Percentiles rank a stretch among this genome's conserved stretches.
These are phyloP conservation scores for Boletus rex-veris DNA, from an alignment of 768 basidiomycete species.

Conservation along the genomic window DNA sequence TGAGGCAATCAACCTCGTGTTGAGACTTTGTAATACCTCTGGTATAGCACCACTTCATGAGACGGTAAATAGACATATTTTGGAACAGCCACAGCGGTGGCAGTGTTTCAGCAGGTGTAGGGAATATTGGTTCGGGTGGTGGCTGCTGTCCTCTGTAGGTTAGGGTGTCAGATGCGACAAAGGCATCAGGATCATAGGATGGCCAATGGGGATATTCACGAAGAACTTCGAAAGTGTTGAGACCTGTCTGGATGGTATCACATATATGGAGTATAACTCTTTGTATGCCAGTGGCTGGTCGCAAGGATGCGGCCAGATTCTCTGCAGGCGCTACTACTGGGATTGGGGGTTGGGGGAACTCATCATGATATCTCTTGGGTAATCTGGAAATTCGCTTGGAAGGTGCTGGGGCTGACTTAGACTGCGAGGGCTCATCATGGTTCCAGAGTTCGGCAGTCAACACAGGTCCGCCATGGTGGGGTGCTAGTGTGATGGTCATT, in stretches of 20 bases:
- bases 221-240: not conserved
- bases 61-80: not conserved
- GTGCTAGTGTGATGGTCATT: no score
- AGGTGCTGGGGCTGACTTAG: no score
- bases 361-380: not conserved
- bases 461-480: not conserved
- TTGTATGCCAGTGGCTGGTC: not conserved
- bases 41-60: not conserved
- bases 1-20: not conserved
- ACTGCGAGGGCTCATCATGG: no score
- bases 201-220: not conserved
- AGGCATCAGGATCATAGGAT: not conserved
- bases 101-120: no score
- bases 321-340: not conserved
- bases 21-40: not conserved
- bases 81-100: not conserved
- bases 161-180: not conserved
- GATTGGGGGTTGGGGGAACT: not conserved
- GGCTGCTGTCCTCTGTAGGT: not conserved
- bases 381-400: not conserved
- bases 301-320: not conserved
- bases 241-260: not conserved
- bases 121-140: not conserved
- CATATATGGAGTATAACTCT: not conserved
- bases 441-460: not conserved